These are phyloP conservation scores for Coemansia sp. DNA, from an alignment of 192 early-diverging fungal genomes.

Conservation along the genomic window DNA sequence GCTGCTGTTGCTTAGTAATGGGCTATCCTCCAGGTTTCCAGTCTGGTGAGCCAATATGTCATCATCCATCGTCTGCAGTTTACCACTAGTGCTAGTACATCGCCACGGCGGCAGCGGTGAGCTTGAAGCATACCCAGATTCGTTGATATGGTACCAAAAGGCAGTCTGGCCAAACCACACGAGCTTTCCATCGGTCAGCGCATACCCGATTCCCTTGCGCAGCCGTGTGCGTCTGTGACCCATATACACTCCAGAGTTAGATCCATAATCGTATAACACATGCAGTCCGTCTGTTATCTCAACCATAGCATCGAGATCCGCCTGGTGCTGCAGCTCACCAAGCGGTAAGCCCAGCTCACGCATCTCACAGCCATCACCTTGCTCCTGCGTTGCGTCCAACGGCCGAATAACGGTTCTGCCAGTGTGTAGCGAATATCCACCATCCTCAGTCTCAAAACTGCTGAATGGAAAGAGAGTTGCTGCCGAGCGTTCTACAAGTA, in stretches of 20 bases:
- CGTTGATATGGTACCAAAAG: slow-evolving; percentile 42
- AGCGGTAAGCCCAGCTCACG: background rate
- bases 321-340: background rate
- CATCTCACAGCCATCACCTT: background rate
- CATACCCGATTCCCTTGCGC: slow-evolving; percentile 17
- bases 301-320: slow-evolving; percentile 8
- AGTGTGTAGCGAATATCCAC: background rate
- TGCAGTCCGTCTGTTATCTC: slow-evolving; percentile 32
- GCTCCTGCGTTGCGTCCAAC: background rate
- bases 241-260: slow-evolving; percentile 17
- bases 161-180: slow-evolving; percentile 22
- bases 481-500: background rate
- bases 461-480: background rate
- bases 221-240: slow-evolving; percentile 20
- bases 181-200: slow-evolving; percentile 38
- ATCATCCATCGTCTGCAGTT: background rate
- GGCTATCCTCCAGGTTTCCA: background rate
- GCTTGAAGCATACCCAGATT: slow-evolving; percentile 4
- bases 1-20: background rate
- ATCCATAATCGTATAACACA: slow-evolving; percentile 11
- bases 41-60: background rate
- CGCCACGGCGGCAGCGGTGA: slow-evolving; percentile 47
- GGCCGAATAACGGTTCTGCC: background rate
- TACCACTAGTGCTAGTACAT: background rate
- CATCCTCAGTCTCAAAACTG: background rate